Evolutionary conservation across 2,329 filamentous ascomycete species (phyloP), one percentile per base, ranked within the genome.

Genomic region (Bisporella sp.): DNA sequence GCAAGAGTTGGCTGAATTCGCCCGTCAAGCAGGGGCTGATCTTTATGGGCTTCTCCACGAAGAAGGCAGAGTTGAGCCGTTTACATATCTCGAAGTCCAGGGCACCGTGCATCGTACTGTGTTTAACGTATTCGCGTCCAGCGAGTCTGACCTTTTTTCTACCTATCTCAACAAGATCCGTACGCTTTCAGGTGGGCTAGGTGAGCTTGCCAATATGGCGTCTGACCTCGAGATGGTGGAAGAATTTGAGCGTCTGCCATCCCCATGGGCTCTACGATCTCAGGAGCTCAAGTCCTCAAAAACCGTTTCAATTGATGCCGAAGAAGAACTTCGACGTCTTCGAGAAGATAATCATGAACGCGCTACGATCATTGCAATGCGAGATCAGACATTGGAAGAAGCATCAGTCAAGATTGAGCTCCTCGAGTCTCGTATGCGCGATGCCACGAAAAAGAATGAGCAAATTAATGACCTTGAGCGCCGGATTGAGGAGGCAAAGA

Each of bases 361-460:
- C 21, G 85, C 87, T 4, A 82, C 85, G 49, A 76, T 79, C 4
- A 77, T 89, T 51, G 82, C 85, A 1, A 78, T 84, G 56, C 83
- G 85, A 55, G 89, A 96, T 57, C 87, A 91, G 65, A 84, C 85
- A 35, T 80, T 95, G 47, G 90, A 95, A 66, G 92, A 95, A 52
- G 79, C 88, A 29, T 80, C 85, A n/a, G 85, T 96, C 59, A 91
- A 93, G 68, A 95, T 96, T 59, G 92, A 96, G 68, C 88, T 93
- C 40, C 81, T 97, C 37, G 88, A 95, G 67, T 87, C 88, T 6
- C 79, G 89, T 51, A 91, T 93, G 84, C 82, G 84, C 51, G 90
- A 95, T 63, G 87, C 88, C 5, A 82, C 83, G 57, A 82, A 86
- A 64, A 91, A 92, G 68, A 81, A 87, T 11, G 80, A 82, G 46